Base-by-base conservation (phyloP, 768 basidiomycete genomes). In the Trametes sanguinea region DNA sequence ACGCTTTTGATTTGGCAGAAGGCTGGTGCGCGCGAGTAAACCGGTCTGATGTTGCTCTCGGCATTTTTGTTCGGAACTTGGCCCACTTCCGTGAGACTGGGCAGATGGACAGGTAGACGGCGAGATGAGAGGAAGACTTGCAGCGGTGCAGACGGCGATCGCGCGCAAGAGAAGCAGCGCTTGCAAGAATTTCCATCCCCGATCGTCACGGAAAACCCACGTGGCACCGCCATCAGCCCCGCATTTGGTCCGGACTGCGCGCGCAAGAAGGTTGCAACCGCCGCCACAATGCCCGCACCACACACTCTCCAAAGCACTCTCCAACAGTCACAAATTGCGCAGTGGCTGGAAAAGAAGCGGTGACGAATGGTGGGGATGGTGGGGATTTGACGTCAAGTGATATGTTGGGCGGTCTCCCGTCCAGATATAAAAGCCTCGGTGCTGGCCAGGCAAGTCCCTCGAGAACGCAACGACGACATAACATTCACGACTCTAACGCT, bases 41-140 rank as follows among this genome's bases (percentile, higher is more conserved):
- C 62, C 87, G 83, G 70, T 89, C 83, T 9, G 85, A 83, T 0
- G 89, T 92, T 60, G 90, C 92, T 69, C 88, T 83, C 69, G 92
- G 91, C 92, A 94, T 92, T 39, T 67, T 57, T 22, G 22, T 22
- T 22, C 22, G 1, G 22, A 22, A 22, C 22, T 22, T 22, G 22
- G 22, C 22, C 22, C 22, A 22, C 22, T 22, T 22, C 22, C 22
- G 22, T 22, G 22, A 22, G 22, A 22, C 22, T 22, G 22, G 22
- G 35, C 35, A 37, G 35, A 37, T 6, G 6, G 35, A 11, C 35
- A 37, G 11, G 35, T 37, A 11, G 6, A 11, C 11, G 6, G 35
- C 6, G 35, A 37, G 11, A 6, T 6, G 11, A 50, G 30, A 32
- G 13, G 48, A 22, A 50, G 10, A 14, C 8, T 27, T 10, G 30